Percentiles rank a stretch among this genome's conserved stretches.
Conservation (phyloP, 495 filamentous ascomycete species). For the Evansstolkia leycettana region DNA sequence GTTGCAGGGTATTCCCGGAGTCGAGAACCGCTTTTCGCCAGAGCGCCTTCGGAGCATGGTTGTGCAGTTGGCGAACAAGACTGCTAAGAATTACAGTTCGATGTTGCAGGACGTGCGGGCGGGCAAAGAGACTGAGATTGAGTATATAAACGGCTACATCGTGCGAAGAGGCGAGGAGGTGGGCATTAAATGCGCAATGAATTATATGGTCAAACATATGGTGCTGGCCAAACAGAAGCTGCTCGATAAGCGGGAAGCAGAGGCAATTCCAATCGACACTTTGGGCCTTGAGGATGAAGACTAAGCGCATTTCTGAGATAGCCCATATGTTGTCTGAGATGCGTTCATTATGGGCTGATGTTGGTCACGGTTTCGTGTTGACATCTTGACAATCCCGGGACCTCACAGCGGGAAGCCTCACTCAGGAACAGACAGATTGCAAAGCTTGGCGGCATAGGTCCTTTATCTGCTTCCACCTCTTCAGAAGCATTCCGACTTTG, state of each 20-base stretch:
- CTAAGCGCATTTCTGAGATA: constrained; percentile 1
- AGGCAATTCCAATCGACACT: constrained; percentile 22
- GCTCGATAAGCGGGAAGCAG: constrained; percentile 11
- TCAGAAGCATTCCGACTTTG: constrained; percentile 26
- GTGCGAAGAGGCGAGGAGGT: constrained; percentile 56
- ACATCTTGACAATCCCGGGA: too few relatives aligned
- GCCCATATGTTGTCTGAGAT: too few relatives aligned
- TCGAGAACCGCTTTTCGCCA: constrained; percentile 40
- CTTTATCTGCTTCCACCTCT: constrained; percentile 42
- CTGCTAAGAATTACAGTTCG: constrained; percentile 54
- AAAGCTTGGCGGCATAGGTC: constrained; percentile 23
- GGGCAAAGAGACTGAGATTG: constrained; percentile 59
- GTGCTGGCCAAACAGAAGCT: constrained; percentile 26
- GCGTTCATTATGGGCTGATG: too few relatives aligned
- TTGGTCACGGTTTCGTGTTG: too few relatives aligned
- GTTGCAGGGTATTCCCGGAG: constrained; percentile 47
- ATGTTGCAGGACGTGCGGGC: constrained; percentile 69
- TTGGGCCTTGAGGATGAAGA: constrained; percentile 6
- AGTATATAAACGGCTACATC: constrained; percentile 78
- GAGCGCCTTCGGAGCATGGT: constrained; percentile 44
- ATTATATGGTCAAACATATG: constrained; percentile 54
- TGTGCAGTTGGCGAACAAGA: constrained; percentile 45
- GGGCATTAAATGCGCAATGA: constrained; percentile 50
- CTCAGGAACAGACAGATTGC: constrained; percentile 9
- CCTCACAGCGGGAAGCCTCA: too few relatives aligned